Evolutionary conservation across 306 rosid species (phyloP), one percentile per base, ranked within the genome.

Genomic region (Alnus rubra): DNA sequence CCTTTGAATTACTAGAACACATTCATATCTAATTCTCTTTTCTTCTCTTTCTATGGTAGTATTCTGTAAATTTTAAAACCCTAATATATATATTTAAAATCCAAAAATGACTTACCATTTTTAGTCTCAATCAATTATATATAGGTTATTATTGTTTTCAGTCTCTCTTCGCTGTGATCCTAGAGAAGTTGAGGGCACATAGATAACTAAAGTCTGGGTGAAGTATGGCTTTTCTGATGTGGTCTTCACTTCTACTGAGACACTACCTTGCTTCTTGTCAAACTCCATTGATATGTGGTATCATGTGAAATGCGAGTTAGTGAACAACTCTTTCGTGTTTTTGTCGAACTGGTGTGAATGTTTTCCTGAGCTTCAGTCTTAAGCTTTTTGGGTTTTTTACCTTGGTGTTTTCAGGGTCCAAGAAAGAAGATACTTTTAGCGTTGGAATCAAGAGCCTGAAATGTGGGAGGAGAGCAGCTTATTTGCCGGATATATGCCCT

Each of bases 341-440:
- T 53, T 53, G 59, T 53, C 16, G 59, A 53, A 18, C 9, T 56
- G 63, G 63, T n/a, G 28, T 3, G 18, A 56, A 56, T 56, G 63
- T n/a, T 19, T 48, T 35, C 59, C 53, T 28, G 18, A 48, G 76
- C 71, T 74, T 75, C 54, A 9, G 72, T 56, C 69, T 80, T 80
- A 50, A 79, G 74, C 74, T 49, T 52, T 63, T 78, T 16, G 76
- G 74, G 42, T 54, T 81, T 54, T 81, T 84, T 74, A 55, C 14
- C 49, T 87, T 81, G 44, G 44, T 72, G 80, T 35, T 84, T 88
- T 76, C 92, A 95, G 99, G 99, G 99, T 5, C 99, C 99, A 76
- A 91, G 99, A 84, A 95, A 95, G 94, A 95, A 95, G 96, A 95
- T 95, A 85, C 88, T 95, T 64, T 80, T 93, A 59, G 98, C 96